Percentiles rank a stretch among this genome's conserved stretches.
phyloP scores from a whole-genome alignment of 441 rosid genomes.

The Pelargonium citronellum region DNA sequence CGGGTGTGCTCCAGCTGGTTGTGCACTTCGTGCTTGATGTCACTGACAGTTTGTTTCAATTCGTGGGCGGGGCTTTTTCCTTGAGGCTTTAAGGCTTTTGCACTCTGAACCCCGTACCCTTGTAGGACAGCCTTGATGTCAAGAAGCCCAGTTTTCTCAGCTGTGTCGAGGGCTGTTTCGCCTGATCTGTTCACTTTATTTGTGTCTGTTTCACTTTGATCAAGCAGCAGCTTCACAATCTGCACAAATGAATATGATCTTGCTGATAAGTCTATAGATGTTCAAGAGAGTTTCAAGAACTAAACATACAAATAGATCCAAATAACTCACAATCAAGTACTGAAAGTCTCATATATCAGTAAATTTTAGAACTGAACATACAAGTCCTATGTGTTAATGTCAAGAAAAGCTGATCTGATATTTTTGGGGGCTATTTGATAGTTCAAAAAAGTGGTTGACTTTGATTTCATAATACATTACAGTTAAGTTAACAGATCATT shows the following conservation, averaged over 20 bases:
- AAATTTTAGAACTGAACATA: too few species aligned
- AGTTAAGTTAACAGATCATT: constrained; percentile 10
- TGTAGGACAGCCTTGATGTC: constrained; percentile 48
- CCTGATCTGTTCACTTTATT: constrained; percentile 51
- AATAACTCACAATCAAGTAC: too few species aligned
- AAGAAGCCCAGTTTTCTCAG: constrained; percentile 67
- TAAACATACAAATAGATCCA: too few species aligned
- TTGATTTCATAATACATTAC: neutral
- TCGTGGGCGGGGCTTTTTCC: constrained; percentile 53
- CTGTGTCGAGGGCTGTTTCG: constrained; percentile 81
- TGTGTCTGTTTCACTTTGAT: constrained; percentile 40
- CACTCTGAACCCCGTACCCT: constrained; percentile 66
- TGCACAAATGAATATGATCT: constrained; percentile 25
- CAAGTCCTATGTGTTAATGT: too few species aligned
- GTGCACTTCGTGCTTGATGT: constrained; percentile 88
- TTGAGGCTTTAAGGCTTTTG: constrained; percentile 44
- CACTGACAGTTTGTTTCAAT: constrained; percentile 83
- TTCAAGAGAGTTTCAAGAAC: neutral
- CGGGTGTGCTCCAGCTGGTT: constrained; percentile 85
- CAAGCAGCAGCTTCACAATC: constrained; percentile 62
- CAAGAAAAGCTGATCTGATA: too few species aligned
- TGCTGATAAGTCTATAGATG: too few species aligned
- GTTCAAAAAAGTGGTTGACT: neutral
- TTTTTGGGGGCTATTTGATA: too few species aligned
- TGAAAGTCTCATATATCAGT: too few species aligned